Evolutionary conservation across 2,329 filamentous ascomycete species (phyloP).

Genomic region (Seiridium cupressi): DNA sequence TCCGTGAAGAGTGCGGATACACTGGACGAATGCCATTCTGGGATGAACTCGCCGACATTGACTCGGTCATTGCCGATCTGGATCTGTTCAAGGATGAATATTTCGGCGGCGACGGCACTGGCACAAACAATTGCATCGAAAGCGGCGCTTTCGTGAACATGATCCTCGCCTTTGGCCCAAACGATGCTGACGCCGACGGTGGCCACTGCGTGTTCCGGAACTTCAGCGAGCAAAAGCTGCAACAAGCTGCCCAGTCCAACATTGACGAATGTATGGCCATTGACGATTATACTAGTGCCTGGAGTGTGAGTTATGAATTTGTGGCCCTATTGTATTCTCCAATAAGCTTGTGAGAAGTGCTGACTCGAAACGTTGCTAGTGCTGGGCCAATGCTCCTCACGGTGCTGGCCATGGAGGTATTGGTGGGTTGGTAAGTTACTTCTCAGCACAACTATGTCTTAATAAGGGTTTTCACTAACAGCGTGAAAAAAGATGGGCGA

Average conservation of each 20-base stretch:
- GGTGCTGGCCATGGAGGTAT: conserved; percentile 20
- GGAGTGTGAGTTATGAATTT: conserved; percentile 5
- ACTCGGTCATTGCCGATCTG: neutral
- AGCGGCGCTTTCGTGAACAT: conserved; percentile 2
- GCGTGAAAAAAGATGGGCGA: conserved; percentile 9
- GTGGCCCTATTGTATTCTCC: too few relatives aligned
- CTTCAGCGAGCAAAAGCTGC: neutral
- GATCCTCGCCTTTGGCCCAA: neutral
- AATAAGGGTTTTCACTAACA: neutral
- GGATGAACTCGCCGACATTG: conserved; percentile 1
- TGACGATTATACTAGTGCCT: conserved; percentile 12
- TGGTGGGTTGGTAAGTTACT: conserved; percentile 11
- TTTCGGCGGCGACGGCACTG: conserved; percentile 1
- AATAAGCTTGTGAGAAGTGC: neutral
- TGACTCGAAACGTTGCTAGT: neutral
- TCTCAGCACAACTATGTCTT: neutral
- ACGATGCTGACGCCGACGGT: neutral
- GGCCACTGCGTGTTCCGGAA: neutral
- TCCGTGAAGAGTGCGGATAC: conserved; percentile 16
- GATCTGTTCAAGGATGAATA: neutral
- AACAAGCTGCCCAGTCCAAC: neutral
- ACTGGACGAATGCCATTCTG: conserved; percentile 12
- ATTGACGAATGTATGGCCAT: conserved; percentile 11
- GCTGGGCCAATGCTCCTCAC: conserved; percentile 18
- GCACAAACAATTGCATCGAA: neutral